Evolutionary conservation across 2,329 filamentous ascomycete genomes (phyloP).

Genomic region (Fusarium sp.): DNA sequence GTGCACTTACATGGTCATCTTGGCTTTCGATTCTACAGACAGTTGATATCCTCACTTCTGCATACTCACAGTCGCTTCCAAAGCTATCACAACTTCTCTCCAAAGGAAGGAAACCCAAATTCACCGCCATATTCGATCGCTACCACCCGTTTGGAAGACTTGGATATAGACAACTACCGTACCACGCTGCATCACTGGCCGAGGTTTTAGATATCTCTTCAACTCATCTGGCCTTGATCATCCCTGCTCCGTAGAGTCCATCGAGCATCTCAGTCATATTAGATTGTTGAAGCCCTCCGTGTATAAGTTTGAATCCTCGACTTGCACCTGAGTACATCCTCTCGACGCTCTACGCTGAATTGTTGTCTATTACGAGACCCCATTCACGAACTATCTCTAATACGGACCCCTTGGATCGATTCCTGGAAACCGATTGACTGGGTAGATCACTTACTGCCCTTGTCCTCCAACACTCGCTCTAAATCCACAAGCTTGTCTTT

Average conservation of each 20-base stretch:
- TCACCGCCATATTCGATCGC: conserved; percentile 49
- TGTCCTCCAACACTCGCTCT: conserved; percentile 52
- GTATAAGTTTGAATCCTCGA: conserved; percentile 28
- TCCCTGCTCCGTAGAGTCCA: conserved; percentile 35
- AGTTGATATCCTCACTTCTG: conserved; percentile 36
- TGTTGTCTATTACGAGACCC: conserved; percentile 22
- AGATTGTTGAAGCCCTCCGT: conserved; percentile 26
- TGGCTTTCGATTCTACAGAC: conserved; percentile 26
- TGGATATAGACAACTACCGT: conserved; percentile 19
- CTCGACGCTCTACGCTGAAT: conserved; percentile 16
- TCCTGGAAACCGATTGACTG: conserved; percentile 22
- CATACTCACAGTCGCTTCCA: conserved; percentile 48
- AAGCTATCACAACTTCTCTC: conserved; percentile 16
- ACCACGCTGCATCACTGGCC: conserved; percentile 4
- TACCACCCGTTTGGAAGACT: conserved; percentile 40
- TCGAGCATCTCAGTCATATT: conserved; percentile 23
- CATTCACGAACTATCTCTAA: conserved; percentile 20
- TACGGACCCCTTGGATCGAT: conserved; percentile 24
- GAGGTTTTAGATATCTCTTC: conserved; percentile 22
- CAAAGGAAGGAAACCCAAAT: conserved; percentile 35
- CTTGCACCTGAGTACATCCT: conserved; percentile 9
- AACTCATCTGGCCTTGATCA: conserved; percentile 17
- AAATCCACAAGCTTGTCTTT: conserved; percentile 43
- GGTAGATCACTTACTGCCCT: conserved; percentile 23
- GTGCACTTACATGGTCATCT: conserved; percentile 18